phyloP scores from a whole-genome alignment of 202 grass and related monocot species.

The Saccharum hybrid region DNA sequence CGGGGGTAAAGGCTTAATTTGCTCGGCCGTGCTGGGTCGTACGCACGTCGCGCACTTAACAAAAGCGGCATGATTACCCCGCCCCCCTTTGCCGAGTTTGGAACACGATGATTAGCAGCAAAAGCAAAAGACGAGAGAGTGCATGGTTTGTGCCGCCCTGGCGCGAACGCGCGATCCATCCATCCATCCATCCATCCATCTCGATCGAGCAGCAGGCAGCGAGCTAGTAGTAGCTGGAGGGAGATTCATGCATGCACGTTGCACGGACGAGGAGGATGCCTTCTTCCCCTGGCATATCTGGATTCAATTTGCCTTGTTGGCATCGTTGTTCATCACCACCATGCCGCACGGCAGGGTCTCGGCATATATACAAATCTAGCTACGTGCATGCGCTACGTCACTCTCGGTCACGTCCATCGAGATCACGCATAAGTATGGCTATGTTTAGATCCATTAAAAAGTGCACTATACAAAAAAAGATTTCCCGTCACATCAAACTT shows the following conservation, averaged over 20 bases:
- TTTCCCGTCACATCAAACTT: no score
- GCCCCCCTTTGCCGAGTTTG: background rate
- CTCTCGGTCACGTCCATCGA: background rate
- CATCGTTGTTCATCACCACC: no score
- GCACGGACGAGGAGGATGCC: no score
- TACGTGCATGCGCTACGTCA: background rate
- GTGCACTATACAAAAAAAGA: no score
- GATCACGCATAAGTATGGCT: background rate
- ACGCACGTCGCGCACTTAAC: slow-evolving; percentile 46
- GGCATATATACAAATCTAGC: no score
- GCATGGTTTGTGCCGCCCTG: slow-evolving; percentile 40
- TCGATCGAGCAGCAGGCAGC: background rate
- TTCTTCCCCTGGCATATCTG: no score
- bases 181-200: slow-evolving; percentile 23
- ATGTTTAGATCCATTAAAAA: no score
- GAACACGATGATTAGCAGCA: slow-evolving; percentile 49
- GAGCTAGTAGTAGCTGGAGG: background rate
- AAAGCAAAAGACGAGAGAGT: slow-evolving; percentile 37
- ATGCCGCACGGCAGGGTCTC: no score
- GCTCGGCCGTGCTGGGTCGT: slow-evolving; percentile 30
- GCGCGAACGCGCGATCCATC: background rate
- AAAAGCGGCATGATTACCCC: slow-evolving; percentile 58
- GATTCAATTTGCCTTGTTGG: no score
- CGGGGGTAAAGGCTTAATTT: no score
- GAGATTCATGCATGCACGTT: background rate